These are phyloP conservation scores for Canavalia ensiformis DNA, from an alignment of 306 rosid species.

Conservation along the genomic window DNA sequence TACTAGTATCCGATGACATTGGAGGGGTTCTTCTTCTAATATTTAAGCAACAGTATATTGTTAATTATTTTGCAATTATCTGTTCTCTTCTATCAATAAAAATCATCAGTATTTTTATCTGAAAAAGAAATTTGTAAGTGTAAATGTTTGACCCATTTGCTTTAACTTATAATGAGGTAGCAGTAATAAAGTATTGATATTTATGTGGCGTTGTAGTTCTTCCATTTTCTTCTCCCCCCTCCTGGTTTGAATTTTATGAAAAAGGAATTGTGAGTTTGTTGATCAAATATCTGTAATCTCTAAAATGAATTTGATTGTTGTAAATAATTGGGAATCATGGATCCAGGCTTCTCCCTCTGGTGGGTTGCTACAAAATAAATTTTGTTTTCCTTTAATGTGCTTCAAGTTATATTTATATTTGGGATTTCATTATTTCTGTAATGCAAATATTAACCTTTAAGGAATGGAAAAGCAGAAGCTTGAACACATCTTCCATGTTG, in stretches of 20 bases:
- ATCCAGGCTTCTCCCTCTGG: background rate
- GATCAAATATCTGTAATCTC: background rate
- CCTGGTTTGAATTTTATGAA: background rate
- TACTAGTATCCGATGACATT: background rate
- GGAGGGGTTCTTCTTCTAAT: background rate
- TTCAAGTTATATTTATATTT: conserved; percentile 29
- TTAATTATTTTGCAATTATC: background rate
- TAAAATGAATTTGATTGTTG: background rate
- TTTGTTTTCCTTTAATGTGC: conserved; percentile 6
- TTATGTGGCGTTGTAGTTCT: background rate
- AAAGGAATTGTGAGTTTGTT: background rate
- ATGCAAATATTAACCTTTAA: conserved; percentile 29
- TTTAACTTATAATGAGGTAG: background rate
- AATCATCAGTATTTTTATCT: background rate
- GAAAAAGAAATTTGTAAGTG: background rate
- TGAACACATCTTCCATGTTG: background rate
- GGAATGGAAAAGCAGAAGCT: background rate
- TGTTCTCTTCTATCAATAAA: background rate
- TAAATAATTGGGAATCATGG: background rate
- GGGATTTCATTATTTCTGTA: background rate
- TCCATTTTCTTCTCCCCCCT: background rate
- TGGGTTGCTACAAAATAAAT: conserved; percentile 3
- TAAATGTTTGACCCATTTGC: background rate
- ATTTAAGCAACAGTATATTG: background rate
- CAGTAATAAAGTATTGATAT: background rate